These are phyloP conservation scores for Monilinia aucupariae DNA, from an alignment of 2,329 filamentous ascomycete species.

Conservation along the genomic window DNA sequence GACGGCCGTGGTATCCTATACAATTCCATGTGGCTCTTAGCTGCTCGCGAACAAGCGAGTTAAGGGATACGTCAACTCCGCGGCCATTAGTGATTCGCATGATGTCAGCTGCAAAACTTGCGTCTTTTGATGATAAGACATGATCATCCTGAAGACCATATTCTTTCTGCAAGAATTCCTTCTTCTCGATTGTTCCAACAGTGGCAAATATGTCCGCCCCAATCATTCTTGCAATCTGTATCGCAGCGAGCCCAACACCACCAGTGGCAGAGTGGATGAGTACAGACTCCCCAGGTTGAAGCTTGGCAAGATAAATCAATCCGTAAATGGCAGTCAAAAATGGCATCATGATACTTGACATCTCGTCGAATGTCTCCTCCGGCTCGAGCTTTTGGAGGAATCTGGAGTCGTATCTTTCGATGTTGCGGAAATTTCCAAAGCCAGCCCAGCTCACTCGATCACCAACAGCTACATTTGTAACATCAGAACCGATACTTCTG, in stretches of 20 bases:
- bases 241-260: constrained; percentile 26
- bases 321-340: constrained; percentile 40
- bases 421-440: constrained; percentile 26
- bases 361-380: constrained; percentile 25
- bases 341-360: constrained; percentile 26
- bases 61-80: constrained; percentile 32
- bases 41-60: constrained; percentile 27
- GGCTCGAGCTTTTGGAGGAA: constrained; percentile 24
- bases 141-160: constrained; percentile 37
- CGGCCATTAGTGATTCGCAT: constrained; percentile 22
- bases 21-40: constrained; percentile 33
- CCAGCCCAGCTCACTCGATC: constrained; percentile 38
- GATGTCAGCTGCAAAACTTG: constrained; percentile 36
- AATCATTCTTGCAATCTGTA: constrained; percentile 33
- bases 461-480: constrained; percentile 48
- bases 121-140: constrained; percentile 40
- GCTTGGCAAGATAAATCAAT: constrained; percentile 38
- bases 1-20: constrained; percentile 36
- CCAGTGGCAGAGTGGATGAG: constrained; percentile 26
- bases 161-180: constrained; percentile 34
- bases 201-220: constrained; percentile 42
- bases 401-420: constrained; percentile 26
- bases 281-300: constrained; percentile 35
- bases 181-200: constrained; percentile 38
- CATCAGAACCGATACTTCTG: constrained; percentile 49